Percentiles rank a stretch among this genome's conserved stretches.
These are phyloP conservation scores for Cymodocea nodosa DNA, from an alignment of 116 monocot genomes.

Conservation along the genomic window DNA sequence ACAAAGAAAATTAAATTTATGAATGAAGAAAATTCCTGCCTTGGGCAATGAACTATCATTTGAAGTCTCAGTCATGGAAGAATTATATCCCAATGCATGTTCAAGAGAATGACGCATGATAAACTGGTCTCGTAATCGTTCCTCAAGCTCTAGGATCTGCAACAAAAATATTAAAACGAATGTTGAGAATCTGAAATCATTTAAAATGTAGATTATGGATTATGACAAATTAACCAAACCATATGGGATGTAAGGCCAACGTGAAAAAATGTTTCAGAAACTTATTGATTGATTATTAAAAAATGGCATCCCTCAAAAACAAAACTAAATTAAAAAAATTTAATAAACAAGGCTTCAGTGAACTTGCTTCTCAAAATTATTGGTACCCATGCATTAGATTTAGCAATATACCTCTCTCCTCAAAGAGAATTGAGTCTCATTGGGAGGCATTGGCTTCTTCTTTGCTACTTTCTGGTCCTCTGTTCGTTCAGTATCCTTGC, in stretches of 20 bases:
- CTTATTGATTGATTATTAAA: too few relatives aligned
- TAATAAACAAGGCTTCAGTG: too few relatives aligned
- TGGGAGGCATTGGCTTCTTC: not conserved
- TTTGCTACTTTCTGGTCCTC: not conserved
- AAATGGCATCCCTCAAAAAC: too few relatives aligned
- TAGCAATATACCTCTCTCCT: constrained; percentile 33
- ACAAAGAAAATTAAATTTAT: too few relatives aligned
- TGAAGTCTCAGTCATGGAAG: constrained; percentile 21
- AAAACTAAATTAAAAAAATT: too few relatives aligned
- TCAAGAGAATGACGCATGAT: constrained; percentile 41
- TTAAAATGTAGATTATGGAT: too few relatives aligned
- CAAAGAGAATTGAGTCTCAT: constrained; percentile 11
- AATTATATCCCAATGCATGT: constrained; percentile 46
- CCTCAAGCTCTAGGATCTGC: constrained; percentile 75
- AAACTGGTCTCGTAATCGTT: constrained; percentile 53
- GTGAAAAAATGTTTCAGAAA: too few relatives aligned
- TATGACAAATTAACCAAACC: too few relatives aligned
- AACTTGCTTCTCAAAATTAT: not conserved
- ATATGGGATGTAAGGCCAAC: too few relatives aligned
- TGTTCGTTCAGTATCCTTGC: constrained; percentile 5
- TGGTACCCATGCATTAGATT: not conserved
- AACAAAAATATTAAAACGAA: not conserved
- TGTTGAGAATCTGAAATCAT: too few relatives aligned
- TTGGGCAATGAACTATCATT: constrained; percentile 44
- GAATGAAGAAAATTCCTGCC: constrained; percentile 16